Conservation (phyloP, 257 asterid species). For the Leonotis leonurus region DNA sequence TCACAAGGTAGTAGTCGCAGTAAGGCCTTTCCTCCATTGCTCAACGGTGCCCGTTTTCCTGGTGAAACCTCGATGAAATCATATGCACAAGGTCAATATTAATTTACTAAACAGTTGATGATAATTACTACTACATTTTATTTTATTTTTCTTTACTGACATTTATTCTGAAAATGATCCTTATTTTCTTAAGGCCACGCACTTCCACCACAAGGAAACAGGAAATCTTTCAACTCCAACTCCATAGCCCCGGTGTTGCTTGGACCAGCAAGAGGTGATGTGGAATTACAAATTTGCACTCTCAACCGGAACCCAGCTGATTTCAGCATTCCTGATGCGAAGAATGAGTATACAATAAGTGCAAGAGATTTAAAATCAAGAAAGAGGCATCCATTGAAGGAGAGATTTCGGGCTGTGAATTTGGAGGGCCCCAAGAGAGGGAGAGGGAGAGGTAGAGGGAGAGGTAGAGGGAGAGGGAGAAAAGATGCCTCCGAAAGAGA, state of each 20-base stretch:
- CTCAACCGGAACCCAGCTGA: slow-evolving; percentile 70
- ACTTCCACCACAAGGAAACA: slow-evolving; percentile 17
- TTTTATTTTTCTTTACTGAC: not conserved
- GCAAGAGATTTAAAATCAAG: slow-evolving; percentile 31
- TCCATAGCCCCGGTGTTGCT: too few species aligned
- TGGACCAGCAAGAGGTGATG: slow-evolving; percentile 1
- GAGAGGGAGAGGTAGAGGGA: slow-evolving; percentile 18
- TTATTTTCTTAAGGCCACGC: slow-evolving; percentile 24
- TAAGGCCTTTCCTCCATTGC: slow-evolving; percentile 25
- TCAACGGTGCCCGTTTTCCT: slow-evolving; percentile 18
- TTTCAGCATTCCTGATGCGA: slow-evolving; percentile 41
- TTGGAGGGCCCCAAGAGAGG: slow-evolving; percentile 28
- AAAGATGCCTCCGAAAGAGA: slow-evolving; percentile 25
- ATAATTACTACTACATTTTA: not conserved
- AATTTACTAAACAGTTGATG: slow-evolving; percentile 1
- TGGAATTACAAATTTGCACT: slow-evolving; percentile 21
- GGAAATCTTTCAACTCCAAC: not conserved
- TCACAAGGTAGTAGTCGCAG: slow-evolving; percentile 24
- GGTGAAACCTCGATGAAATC: slow-evolving; percentile 29
- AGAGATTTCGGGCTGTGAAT: not conserved
- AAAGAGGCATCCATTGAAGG: slow-evolving; percentile 15
- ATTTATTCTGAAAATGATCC: slow-evolving; percentile 3
- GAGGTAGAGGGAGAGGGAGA: slow-evolving; percentile 21
- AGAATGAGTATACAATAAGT: slow-evolving; percentile 36
- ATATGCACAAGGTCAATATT: slow-evolving; percentile 24